Evolutionary conservation across 163 green algal species (phyloP).

Genomic region (Prototheca stagnorum): DNA sequence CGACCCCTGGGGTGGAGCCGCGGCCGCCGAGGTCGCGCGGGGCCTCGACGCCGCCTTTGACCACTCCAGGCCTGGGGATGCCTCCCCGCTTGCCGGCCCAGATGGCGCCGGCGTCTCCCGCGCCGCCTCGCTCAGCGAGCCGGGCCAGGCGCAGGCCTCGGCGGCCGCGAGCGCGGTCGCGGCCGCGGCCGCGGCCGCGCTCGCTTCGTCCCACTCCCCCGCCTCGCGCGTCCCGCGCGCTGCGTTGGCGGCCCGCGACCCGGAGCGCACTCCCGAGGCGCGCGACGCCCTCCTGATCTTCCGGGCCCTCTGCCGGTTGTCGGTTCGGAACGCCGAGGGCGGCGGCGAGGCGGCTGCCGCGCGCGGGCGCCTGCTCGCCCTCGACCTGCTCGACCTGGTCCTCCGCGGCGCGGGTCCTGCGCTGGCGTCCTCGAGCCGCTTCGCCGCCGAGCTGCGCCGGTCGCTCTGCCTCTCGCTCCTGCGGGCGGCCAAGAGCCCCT

Average conservation of each 20-base stretch:
- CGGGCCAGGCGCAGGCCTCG: not conserved
- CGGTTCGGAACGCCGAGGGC: conserved; percentile 54
- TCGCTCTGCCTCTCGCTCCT: conserved; percentile 89
- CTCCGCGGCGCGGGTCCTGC: conserved; percentile 78
- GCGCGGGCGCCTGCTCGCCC: conserved; percentile 62
- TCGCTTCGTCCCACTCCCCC: too few species aligned
- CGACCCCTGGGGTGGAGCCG: conserved; percentile 27
- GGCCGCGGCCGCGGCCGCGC: not conserved
- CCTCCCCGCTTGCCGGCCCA: too few species aligned
- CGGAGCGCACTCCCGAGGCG: too few species aligned
- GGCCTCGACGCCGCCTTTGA: conserved; percentile 28
- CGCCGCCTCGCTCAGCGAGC: not conserved
- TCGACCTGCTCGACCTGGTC: conserved; percentile 91
- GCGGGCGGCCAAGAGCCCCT: conserved; percentile 63
- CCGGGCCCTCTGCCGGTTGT: conserved; percentile 91
- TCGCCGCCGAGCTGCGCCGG: conserved; percentile 72
- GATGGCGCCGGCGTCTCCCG: not conserved
- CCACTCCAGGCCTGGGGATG: too few species aligned
- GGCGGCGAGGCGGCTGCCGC: conserved; percentile 49
- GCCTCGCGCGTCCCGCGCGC: conserved; percentile 8
- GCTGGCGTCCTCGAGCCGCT: conserved; percentile 67
- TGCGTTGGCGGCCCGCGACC: too few species aligned
- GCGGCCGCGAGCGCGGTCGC: not conserved
- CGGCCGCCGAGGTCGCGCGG: conserved; percentile 18
- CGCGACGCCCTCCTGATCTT: conserved; percentile 96